phyloP scores from a whole-genome alignment of 257 asterid genomes.

The Solanum bulbocastanum region DNA sequence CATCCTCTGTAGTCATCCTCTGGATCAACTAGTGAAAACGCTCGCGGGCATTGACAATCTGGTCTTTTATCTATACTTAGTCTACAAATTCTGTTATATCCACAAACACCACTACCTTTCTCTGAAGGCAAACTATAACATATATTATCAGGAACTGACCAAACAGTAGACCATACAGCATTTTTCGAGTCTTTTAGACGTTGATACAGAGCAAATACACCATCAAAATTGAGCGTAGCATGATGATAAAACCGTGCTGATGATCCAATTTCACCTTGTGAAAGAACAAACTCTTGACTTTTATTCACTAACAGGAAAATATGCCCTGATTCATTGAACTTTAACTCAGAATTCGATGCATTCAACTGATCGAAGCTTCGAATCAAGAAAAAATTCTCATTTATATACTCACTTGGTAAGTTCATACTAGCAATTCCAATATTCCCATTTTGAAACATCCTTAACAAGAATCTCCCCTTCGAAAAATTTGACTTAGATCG shows the following conservation, averaged over 20 bases:
- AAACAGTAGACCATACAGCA: constrained; percentile 7
- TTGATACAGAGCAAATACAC: constrained; percentile 26
- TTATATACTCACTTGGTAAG: not conserved
- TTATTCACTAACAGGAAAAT: not conserved
- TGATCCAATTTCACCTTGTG: not conserved
- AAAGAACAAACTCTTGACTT: not conserved
- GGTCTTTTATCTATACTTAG: constrained; percentile 10
- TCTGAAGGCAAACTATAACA: not conserved
- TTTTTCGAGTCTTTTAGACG: constrained; percentile 11
- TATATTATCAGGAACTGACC: constrained; percentile 20
- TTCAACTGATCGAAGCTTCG: not conserved
- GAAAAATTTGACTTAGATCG: constrained; percentile 13
- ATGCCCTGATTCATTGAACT: constrained; percentile 18
- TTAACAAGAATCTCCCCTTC: constrained; percentile 21
- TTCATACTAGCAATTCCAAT: constrained; percentile 18
- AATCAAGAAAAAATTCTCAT: constrained; percentile 2
- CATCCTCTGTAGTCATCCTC: constrained; percentile 14
- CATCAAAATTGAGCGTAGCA: constrained; percentile 29
- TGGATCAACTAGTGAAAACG: constrained; percentile 19
- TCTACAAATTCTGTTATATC: constrained; percentile 32
- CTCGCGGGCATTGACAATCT: constrained; percentile 21
- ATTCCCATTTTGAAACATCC: constrained; percentile 22
- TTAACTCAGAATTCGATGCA: constrained; percentile 2
- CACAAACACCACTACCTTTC: constrained; percentile 43
- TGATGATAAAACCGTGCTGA: constrained; percentile 5